A percentile compares a stretch with the other conserved stretches of the same genome.
phyloP scores from a whole-genome alignment of 129 eudicot genomes.

The Rutidosis leptorrhynchoides region DNA sequence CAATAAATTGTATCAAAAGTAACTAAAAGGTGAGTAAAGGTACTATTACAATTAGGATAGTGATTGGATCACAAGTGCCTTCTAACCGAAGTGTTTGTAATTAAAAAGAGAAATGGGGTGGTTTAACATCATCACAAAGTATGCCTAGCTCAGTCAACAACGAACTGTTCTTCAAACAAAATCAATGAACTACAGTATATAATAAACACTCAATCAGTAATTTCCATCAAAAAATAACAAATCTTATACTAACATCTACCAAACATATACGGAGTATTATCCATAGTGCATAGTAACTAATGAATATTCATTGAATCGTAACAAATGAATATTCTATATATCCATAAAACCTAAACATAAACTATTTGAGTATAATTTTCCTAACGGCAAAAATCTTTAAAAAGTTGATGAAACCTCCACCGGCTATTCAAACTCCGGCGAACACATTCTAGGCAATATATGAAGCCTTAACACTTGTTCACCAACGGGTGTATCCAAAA shows the following conservation, averaged over 20 bases:
- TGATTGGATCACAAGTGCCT: too few relatives aligned
- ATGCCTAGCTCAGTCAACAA: too few relatives aligned
- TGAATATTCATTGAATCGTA: background rate
- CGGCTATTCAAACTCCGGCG: constrained; percentile 17
- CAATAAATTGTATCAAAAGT: too few relatives aligned
- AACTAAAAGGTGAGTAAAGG: too few relatives aligned
- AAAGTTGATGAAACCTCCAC: background rate
- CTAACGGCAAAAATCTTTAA: too few relatives aligned
- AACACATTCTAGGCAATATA: constrained; percentile 72
- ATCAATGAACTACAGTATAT: background rate
- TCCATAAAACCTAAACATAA: background rate
- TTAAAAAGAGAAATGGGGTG: too few relatives aligned
- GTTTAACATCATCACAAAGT: too few relatives aligned
- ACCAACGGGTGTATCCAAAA: constrained; percentile 56
- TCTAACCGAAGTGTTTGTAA: background rate
- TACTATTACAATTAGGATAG: too few relatives aligned
- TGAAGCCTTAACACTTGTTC: constrained; percentile 44
- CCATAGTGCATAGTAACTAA: background rate
- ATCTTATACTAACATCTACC: background rate
- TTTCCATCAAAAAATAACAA: too few relatives aligned
- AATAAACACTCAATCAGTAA: too few relatives aligned
- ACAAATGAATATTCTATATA: background rate
- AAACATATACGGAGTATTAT: background rate
- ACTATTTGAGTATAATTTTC: too few relatives aligned
- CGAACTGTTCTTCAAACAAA: background rate